Evolutionary conservation across 352 stramenopile species (phyloP).

Genomic region (Thraustotheca clavata): DNA sequence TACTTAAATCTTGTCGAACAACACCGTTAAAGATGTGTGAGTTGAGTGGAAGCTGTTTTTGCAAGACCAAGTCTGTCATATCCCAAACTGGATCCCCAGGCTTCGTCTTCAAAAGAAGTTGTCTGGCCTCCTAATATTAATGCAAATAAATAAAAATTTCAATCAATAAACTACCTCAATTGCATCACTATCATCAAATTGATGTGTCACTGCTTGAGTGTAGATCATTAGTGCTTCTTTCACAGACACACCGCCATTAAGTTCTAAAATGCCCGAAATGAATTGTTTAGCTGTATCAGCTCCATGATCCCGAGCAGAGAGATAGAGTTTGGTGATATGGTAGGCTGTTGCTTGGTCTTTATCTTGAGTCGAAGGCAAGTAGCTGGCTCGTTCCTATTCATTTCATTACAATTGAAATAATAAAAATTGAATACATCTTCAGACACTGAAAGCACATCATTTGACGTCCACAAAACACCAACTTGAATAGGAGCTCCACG

Average conservation of each 20-base stretch:
- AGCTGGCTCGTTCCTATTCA: neutral
- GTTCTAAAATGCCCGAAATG: conserved; percentile 1
- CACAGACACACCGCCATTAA: neutral
- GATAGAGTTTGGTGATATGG: conserved; percentile 71
- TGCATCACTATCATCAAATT: neutral
- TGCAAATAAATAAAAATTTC: no score
- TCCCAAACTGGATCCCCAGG: conserved; percentile 51
- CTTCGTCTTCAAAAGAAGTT: conserved; percentile 32
- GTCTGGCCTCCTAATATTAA: conserved; percentile 30
- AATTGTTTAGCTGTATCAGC: neutral
- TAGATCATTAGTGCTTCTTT: conserved; percentile 14
- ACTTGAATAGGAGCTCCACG: conserved; percentile 68
- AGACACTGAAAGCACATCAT: conserved; percentile 40
- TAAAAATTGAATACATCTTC: neutral
- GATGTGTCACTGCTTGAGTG: neutral
- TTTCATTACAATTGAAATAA: neutral
- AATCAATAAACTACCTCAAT: neutral
- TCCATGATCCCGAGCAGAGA: neutral
- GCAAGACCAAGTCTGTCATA: conserved; percentile 71
- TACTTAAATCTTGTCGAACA: conserved; percentile 47
- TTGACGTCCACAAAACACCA: conserved; percentile 59
- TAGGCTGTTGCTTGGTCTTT: conserved; percentile 45
- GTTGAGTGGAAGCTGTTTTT: conserved; percentile 69
- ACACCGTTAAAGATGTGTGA: conserved; percentile 84
- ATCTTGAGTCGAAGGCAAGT: conserved; percentile 22